These are phyloP conservation scores for Colletotrichum orchidophilum DNA, from an alignment of 2,329 filamentous ascomycete genomes.

Conservation along the genomic window DNA sequence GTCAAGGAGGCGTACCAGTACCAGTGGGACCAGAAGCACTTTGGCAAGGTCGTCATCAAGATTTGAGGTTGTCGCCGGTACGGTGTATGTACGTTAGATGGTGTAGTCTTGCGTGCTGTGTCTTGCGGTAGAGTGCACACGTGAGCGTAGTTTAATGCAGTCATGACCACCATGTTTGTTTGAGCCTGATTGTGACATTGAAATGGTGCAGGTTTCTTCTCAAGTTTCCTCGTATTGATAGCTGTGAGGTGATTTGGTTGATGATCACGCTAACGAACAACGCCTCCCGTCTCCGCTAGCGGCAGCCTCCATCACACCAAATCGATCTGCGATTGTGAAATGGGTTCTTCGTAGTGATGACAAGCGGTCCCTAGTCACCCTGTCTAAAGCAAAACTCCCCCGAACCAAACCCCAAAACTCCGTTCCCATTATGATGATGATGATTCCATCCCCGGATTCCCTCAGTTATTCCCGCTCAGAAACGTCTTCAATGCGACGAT, in stretches of 20 bases:
- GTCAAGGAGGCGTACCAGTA: constrained; percentile 32
- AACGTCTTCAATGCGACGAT: constrained; percentile 21
- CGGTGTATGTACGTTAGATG: neutral
- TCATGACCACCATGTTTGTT: neutral
- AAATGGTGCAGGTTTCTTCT: neutral
- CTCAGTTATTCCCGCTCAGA: neutral
- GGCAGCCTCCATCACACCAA: no score
- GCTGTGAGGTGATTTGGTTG: neutral
- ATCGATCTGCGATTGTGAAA: no score
- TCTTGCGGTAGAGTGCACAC: neutral
- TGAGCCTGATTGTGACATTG: no score
- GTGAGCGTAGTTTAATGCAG: neutral
- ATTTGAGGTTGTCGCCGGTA: constrained; percentile 7
- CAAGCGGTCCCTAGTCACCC: no score
- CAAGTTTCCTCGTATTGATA: no score
- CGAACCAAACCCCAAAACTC: neutral
- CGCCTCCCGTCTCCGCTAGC: neutral
- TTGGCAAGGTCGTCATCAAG: constrained; percentile 31
- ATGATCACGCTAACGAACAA: neutral
- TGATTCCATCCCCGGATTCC: neutral
- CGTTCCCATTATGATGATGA: neutral
- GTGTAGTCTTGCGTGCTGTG: neutral
- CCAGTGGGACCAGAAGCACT: constrained; percentile 27
- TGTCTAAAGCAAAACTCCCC: no score
- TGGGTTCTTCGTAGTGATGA: no score